Base-by-base conservation (phyloP, 257 asterid genomes). In the Paraleonurus japonicus region DNA sequence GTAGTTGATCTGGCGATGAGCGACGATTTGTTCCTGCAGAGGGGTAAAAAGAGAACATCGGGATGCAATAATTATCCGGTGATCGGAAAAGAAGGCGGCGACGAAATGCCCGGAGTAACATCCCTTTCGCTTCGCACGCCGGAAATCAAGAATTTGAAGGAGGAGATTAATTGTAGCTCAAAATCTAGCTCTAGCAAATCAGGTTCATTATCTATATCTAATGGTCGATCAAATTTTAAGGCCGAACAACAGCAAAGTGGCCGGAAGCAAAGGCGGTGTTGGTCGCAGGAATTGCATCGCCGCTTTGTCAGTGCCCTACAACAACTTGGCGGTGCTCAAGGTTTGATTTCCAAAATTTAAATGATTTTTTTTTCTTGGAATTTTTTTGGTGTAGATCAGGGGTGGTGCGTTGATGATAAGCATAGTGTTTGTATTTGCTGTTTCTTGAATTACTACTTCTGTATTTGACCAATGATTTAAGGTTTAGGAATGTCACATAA, bases 201-300 rank as follows among this genome's bases (percentile, higher is more conserved):
- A 45, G 89, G 86, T 22, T 81, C 96, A 20, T 84, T 88, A 19
- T 76, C 89, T 65, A 83, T 80, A 13, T 59, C 85, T 22, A 79
- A 72, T 33, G 71, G 64, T 15, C 93, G 71, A 15, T 76, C 88
- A 6, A 84, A 70, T 76, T 50, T 69, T 0, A 79, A 80, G 77
- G 66, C 65, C 16, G 69, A 62, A 19, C 79, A 79, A 54, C 86
- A 81, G 71, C 85, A 80, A 65, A 41, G 69, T 76, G 69, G 76
- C 3, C 77, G 96, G 80, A 93, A 93, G 82, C 97, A 87, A 61
- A 81, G 98, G 83, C 77, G 98, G 76, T 87, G 96, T 83, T 93
- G 98, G 98, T 93, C 98, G 5, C 90, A 95, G 3, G 97, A 90
- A 51, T 78, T 93, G 81, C 98, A 93, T 62, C 84, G 92, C 65